Conservation (phyloP, 2,329 filamentous ascomycete genomes). For the Neopestalotiopsis rosae region DNA sequence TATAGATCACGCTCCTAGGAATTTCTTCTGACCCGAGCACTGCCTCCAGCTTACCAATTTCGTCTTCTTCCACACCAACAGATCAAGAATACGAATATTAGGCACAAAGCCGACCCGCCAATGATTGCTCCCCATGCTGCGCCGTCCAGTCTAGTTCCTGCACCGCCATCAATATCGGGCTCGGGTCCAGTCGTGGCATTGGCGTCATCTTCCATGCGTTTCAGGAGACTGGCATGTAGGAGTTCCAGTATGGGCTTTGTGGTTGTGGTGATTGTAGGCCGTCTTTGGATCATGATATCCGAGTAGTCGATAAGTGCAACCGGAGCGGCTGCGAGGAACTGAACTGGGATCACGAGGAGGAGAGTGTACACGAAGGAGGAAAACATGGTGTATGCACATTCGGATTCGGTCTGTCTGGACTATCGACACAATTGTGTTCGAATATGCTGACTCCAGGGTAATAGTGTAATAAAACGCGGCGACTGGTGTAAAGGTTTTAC, state of each 20-base stretch:
- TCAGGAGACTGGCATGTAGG: background rate
- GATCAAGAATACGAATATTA: background rate
- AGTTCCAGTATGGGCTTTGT: background rate
- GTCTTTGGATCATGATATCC: background rate
- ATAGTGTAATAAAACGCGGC: too few species aligned
- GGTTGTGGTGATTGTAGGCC: background rate
- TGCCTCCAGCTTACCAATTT: slow-evolving; percentile 1
- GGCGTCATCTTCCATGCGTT: background rate
- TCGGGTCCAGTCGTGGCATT: background rate
- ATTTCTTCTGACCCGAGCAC: background rate
- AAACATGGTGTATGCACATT: too few species aligned
- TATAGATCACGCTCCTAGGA: background rate
- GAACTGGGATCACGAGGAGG: too few species aligned
- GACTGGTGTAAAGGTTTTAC: background rate
- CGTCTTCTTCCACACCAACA: slow-evolving; percentile 12
- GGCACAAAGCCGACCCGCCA: background rate
- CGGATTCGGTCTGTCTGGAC: too few species aligned
- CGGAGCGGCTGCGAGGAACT: too few species aligned
- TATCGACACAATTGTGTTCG: too few species aligned
- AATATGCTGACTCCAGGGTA: too few species aligned
- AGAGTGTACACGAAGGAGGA: too few species aligned
- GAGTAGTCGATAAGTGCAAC: background rate
- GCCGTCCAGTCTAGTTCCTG: background rate
- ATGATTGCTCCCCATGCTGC: background rate
- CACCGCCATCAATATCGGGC: slow-evolving; percentile 1